phyloP scores from a whole-genome alignment of 306 rosid genomes.

The Bauhinia variegata region DNA sequence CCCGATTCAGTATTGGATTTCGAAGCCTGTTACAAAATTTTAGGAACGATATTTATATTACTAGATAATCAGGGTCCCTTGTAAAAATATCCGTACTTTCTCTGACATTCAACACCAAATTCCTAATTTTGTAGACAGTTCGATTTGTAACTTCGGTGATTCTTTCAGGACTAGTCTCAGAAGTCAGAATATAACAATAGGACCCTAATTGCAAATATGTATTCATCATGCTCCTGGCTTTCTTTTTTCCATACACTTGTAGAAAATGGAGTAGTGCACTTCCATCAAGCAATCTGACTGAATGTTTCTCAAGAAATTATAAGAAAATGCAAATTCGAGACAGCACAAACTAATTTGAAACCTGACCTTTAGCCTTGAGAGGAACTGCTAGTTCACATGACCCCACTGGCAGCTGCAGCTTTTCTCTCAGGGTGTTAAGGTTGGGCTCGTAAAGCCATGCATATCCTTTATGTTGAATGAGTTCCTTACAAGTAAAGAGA shows the following conservation, averaged over 20 bases:
- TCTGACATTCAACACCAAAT: neutral
- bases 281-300: neutral
- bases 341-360: neutral
- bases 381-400: conserved; percentile 82
- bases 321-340: neutral
- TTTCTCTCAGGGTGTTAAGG: conserved; percentile 55
- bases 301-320: no score
- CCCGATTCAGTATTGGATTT: neutral
- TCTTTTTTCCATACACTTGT: neutral
- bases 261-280: neutral
- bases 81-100: neutral
- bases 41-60: neutral
- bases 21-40: neutral
- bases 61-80: neutral
- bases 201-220: no score
- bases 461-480: conserved; percentile 60
- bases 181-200: no score
- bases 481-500: conserved; percentile 76
- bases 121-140: neutral
- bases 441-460: conserved; percentile 79
- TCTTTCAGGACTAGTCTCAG: neutral
- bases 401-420: conserved; percentile 64
- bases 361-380: conserved; percentile 62
- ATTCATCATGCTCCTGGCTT: no score
- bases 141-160: no score